A percentile compares a stretch with the other conserved stretches of the same genome.
Evolutionary conservation across 2,329 filamentous ascomycete genomes (phyloP).

Genomic region (Biscogniauxia sp.): DNA sequence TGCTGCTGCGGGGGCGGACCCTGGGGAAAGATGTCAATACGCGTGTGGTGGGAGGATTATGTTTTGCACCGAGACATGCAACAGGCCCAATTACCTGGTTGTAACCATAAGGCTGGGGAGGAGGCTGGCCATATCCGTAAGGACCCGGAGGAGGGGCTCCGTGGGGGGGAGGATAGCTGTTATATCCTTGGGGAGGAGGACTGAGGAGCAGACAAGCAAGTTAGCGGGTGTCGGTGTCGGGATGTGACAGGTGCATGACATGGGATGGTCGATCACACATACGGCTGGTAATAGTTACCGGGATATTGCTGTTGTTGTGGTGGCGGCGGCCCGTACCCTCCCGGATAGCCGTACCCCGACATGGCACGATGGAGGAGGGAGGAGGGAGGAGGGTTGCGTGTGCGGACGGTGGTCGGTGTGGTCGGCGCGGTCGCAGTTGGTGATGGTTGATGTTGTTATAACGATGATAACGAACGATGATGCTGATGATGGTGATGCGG

Average conservation of each 20-base stretch:
- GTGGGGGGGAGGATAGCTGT: slow-evolving; percentile 44
- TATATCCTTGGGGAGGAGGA: slow-evolving; percentile 46
- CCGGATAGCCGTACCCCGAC: slow-evolving; percentile 34
- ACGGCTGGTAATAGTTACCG: slow-evolving; percentile 32
- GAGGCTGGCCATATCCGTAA: slow-evolving; percentile 44
- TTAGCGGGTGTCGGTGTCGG: slow-evolving; percentile 10
- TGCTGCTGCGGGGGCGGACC: slow-evolving; percentile 42
- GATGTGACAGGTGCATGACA: slow-evolving; percentile 4
- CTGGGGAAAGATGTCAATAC: slow-evolving; percentile 26
- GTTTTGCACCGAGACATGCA: slow-evolving; percentile 1
- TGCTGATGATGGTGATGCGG: too few relatives aligned
- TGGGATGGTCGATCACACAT: slow-evolving; percentile 18
- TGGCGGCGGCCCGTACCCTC: slow-evolving; percentile 34
- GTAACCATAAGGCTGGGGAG: slow-evolving; percentile 46
- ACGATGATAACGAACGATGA: background rate
- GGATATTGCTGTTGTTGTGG: slow-evolving; percentile 31
- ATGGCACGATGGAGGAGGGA: slow-evolving; percentile 22
- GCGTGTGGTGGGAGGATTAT: background rate
- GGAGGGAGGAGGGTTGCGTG: too few relatives aligned
- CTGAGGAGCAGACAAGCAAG: slow-evolving; percentile 23
- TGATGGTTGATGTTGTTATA: slow-evolving; percentile 1
- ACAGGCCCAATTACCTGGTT: slow-evolving; percentile 35
- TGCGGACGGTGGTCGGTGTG: too few relatives aligned
- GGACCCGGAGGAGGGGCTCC: slow-evolving; percentile 35
- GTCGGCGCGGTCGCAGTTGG: too few relatives aligned